Base-by-base conservation (phyloP, 768 basidiomycete genomes). In the Leucosporidium yakuticum region DNA sequence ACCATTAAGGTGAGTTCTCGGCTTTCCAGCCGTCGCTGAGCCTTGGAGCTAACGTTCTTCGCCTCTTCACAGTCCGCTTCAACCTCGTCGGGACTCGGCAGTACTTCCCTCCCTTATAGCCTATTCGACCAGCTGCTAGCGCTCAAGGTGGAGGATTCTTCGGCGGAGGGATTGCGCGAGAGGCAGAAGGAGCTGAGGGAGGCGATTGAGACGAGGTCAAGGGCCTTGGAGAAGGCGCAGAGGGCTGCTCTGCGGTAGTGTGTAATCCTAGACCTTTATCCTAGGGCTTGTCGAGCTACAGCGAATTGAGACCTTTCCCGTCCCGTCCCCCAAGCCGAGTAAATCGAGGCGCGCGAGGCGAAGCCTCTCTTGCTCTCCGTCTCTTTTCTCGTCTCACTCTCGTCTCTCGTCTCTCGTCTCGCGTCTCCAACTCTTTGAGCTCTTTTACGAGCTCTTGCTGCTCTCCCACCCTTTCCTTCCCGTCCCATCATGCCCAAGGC, bases 51-150 rank as follows among this genome's bases (percentile, higher is more conserved):
- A 68, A 59, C 65, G 44, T 56, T 71, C 57, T 5, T 15, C 32
- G 8, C 12, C 55, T 31, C 12, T 12, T 57, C 49, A 34, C 64
- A 57, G 44, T 60, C 25, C 74, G 88, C 86, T 82, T 83, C 57
- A 84, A 86, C 70, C 76, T 80, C 63, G 81, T 81, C 53, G 78
- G 87, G 56, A 80, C 83, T 53, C 84, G 82, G 73, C 81, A 83
- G 59, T 79, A 82, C 88, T 5, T 90, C 88, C 87, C 80, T 91
- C 49, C 91, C 91, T 12, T 92, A 91, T 75, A 84, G 85, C 60
- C 81, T 92, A 63, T 85, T 92, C 71, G 91, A 93, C 78, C 88
- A 90, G 78, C 87, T 92, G 39, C 82, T 92, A 34, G 82, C 71
- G 14, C 34, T 71, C 34, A 62, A 65, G 9, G 11, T 62, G 0